Evolutionary conservation across 2,329 filamentous ascomycete species (phyloP).

Genomic region (Phoma sp.): DNA sequence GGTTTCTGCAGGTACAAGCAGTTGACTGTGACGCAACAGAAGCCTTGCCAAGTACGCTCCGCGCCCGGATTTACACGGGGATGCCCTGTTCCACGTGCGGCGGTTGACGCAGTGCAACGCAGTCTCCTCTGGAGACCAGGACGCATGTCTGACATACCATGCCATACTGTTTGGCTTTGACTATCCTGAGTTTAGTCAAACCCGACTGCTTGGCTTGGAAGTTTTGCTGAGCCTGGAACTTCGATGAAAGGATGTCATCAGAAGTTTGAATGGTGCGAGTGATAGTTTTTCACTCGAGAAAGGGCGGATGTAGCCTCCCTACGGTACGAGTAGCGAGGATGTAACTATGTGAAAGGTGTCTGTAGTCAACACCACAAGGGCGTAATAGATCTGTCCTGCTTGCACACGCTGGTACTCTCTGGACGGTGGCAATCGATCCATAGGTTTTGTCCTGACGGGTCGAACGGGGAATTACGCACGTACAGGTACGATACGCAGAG

Average conservation of each 20-base stretch:
- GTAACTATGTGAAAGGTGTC: background rate
- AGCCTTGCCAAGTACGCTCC: constrained; percentile 3
- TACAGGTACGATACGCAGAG: background rate
- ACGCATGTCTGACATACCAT: background rate
- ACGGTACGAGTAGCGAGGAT: too few species aligned
- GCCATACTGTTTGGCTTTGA: background rate
- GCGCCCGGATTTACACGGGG: constrained; percentile 2
- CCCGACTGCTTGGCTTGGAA: too few species aligned
- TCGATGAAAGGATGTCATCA: too few species aligned
- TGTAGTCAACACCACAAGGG: background rate
- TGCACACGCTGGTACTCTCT: background rate
- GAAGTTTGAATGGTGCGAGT: too few species aligned
- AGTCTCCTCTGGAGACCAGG: background rate
- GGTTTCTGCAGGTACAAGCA: constrained; percentile 5
- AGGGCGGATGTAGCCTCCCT: too few species aligned
- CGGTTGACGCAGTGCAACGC: background rate
- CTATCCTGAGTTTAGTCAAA: background rate
- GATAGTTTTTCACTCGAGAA: too few species aligned
- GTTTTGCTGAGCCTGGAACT: too few species aligned
- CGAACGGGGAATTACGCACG: background rate
- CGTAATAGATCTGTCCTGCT: background rate
- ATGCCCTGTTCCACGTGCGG: background rate
- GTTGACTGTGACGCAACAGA: background rate
- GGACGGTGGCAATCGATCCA: background rate
- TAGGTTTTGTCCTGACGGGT: background rate